Evolutionary conservation across 2,329 filamentous ascomycete species (phyloP), one percentile per base, ranked within the genome.

Genomic region (Trichoderma simmonsii): DNA sequence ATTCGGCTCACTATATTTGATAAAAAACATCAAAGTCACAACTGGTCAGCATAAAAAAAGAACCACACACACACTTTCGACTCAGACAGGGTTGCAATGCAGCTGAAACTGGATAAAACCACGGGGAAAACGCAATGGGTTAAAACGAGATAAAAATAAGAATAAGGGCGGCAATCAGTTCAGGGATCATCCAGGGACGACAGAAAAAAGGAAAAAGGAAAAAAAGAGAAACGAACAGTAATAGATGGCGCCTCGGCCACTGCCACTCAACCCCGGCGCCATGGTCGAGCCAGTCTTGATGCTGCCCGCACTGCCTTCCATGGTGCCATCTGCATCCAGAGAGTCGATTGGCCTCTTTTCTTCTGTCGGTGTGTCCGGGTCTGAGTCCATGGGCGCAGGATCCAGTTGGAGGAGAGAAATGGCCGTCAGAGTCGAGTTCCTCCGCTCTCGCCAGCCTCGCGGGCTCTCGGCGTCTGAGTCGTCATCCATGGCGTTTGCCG

Each of bases 381-480:
- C 91, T 77, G 2, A 61, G 48, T 83, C 92, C 57, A 97, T 93
- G 0, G 94, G 95, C 26, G 90, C 90, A 4, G 95, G 95, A 68
- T 97, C 94, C 73, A 98, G 85, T 78, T 95, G 90, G 66, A 91
- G 87, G 72, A 97, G 87, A 56, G 91, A 91, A 72, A 89, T 83
- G 68, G 90, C 82, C 48, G 89, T 89, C 77, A 86, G 86, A 73
- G 84, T 82, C 57, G 86, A 88, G 73, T 82, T 84, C 68, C 79
- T 82, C 68, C 76, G 79, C 70, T 79, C 77, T 36, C 69, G 60
- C 28, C 51, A 65, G 36, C 59, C 63, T 62, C 69, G 65, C 21
- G 72, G 71, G 59, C 34, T 67, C 34, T 72, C 71, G 9, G 28
- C 66, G 26, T 69, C 71, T 56, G 61, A 66, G 48, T 71, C 69